Percentiles rank a stretch among this genome's conserved stretches.
phyloP scores from a whole-genome alignment of 2,329 filamentous ascomycete genomes.

The Penicillium sp. region DNA sequence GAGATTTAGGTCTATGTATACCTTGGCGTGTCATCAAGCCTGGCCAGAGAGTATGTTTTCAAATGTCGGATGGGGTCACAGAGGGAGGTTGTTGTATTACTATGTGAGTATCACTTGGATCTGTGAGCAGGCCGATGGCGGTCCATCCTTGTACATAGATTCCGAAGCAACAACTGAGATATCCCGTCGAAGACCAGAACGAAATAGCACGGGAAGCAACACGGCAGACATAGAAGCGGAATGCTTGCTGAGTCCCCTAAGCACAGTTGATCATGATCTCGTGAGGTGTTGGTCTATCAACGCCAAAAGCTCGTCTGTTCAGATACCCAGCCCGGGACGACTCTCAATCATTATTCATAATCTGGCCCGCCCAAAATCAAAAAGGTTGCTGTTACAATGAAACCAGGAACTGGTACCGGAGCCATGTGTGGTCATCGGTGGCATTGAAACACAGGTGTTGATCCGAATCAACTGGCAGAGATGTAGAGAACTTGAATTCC shows the following conservation, averaged over 20 bases:
- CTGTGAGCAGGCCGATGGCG: not conserved
- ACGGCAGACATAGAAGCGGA: not conserved
- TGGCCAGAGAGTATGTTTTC: not conserved
- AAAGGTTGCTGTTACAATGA: too few species aligned
- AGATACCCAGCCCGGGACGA: not conserved
- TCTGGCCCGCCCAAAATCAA: not conserved
- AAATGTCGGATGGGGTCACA: not conserved
- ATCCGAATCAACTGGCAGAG: constrained; percentile 31
- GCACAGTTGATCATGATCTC: not conserved
- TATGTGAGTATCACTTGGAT: not conserved
- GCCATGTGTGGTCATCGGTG: not conserved
- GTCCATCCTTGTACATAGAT: not conserved
- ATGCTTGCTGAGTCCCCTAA: not conserved
- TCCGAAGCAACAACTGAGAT: not conserved
- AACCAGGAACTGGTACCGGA: not conserved
- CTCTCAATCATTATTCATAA: too few species aligned
- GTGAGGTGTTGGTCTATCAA: not conserved
- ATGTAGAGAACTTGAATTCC: constrained; percentile 40
- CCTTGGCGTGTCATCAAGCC: not conserved
- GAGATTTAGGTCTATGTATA: too few species aligned
- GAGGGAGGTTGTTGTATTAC: not conserved
- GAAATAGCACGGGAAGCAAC: not conserved
- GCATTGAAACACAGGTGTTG: not conserved
- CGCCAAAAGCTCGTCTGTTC: not conserved
- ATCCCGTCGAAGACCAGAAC: not conserved